Percentiles rank a stretch among this genome's conserved stretches.
Conservation (phyloP, 148 eudicot species). For the Rhododendron kiyosumense region DNA sequence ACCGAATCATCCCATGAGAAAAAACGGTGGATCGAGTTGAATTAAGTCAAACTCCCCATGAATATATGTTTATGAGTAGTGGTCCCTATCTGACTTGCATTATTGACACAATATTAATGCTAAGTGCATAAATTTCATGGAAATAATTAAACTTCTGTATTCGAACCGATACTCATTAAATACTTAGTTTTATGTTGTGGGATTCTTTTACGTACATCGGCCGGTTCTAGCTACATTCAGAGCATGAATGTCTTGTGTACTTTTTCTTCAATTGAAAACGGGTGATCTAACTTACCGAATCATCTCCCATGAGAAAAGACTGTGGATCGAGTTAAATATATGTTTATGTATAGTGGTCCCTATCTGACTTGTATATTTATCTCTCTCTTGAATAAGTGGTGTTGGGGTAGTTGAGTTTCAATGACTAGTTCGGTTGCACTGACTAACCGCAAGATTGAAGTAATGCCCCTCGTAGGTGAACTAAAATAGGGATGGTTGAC, state of each 20-base stretch:
- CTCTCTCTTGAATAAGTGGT: neutral
- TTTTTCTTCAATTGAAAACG: no score
- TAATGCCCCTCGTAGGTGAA: neutral
- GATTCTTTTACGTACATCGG: neutral
- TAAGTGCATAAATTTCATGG: no score
- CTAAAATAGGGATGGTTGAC: neutral
- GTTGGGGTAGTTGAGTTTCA: constrained; percentile 5
- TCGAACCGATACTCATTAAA: neutral
- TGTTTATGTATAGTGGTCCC: neutral
- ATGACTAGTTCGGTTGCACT: neutral
- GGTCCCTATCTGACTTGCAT: neutral
- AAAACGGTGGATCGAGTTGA: neutral
- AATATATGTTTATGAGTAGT: neutral
- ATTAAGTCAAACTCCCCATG: neutral
- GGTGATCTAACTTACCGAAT: neutral
- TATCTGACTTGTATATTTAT: neutral
- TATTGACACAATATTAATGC: no score
- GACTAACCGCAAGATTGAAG: neutral
- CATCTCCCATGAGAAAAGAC: neutral
- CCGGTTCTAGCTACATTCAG: neutral
- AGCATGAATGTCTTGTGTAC: neutral
- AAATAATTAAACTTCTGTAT: no score
- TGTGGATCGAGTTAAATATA: neutral
- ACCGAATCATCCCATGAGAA: neutral
- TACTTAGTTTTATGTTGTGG: neutral